Conservation (phyloP, 805 yeast genomes). For the Nakazawaea ernobii region DNA sequence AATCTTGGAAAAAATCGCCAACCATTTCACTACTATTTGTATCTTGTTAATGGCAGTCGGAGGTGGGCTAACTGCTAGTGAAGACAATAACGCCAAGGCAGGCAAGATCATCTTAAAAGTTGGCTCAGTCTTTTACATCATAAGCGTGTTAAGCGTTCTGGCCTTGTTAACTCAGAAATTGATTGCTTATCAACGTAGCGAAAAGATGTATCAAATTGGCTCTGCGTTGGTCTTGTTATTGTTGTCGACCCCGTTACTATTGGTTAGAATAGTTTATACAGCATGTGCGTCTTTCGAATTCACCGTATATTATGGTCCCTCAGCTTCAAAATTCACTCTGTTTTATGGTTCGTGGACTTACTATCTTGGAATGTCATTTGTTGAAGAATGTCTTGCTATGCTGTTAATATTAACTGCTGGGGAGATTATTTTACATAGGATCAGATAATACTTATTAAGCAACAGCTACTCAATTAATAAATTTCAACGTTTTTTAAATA, state of each 20-base stretch:
- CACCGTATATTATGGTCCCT: background rate
- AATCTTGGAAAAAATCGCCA: background rate
- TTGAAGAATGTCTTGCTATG: conserved; percentile 3
- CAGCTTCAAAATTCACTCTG: conserved; percentile 1
- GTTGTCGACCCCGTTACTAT: background rate
- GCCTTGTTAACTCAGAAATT: background rate
- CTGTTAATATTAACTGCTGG: background rate
- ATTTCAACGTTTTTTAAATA: too few species aligned
- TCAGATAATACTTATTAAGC: background rate
- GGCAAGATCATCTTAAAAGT: background rate
- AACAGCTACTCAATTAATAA: background rate
- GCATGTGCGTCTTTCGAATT: background rate
- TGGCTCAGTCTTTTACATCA: conserved; percentile 2
- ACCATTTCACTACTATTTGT: background rate
- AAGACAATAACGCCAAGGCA: background rate
- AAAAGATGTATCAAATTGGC: background rate
- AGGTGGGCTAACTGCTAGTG: background rate
- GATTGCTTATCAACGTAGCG: background rate
- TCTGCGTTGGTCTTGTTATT: background rate
- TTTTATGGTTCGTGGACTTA: conserved; percentile 3
- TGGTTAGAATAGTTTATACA: background rate
- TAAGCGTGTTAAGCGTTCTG: background rate
- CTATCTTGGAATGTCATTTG: conserved; percentile 6
- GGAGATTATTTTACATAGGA: background rate
- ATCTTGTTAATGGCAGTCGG: background rate